Evolutionary conservation across 139 green algal genomes (phyloP).

Genomic region (Chlorokybus atmophyticus): DNA sequence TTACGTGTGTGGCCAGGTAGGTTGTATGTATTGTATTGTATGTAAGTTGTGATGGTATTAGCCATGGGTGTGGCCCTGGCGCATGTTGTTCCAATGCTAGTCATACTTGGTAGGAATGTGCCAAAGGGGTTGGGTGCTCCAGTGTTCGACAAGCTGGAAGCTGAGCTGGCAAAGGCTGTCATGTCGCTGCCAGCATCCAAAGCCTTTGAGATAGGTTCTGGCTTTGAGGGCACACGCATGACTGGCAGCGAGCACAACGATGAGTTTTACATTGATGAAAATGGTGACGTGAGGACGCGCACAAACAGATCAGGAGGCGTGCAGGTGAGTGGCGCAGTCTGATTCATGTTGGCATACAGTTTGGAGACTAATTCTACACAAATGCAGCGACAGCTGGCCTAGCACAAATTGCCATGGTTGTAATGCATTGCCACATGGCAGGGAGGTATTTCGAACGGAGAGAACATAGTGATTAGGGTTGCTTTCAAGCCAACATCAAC

Average conservation of each 20-base stretch:
- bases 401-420: neutral
- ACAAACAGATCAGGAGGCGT: conserved; percentile 64
- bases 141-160: conserved; percentile 98
- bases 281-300: conserved; percentile 63
- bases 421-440: conserved; percentile 4
- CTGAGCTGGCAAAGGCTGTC: conserved; percentile 88
- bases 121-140: conserved; percentile 63
- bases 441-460: conserved; percentile 90
- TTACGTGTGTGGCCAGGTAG: conserved; percentile 89
- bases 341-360: neutral
- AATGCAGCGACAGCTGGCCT: neutral
- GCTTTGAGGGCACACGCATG: conserved; percentile 70
- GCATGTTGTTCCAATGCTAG: no score
- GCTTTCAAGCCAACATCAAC: conserved; percentile 98
- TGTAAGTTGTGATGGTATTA: no score
- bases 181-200: conserved; percentile 93
- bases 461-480: conserved; percentile 86
- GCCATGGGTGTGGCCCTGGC: no score
- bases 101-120: no score
- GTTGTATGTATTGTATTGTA: no score
- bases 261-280: conserved; percentile 73
- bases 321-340: conserved; percentile 25
- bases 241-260: conserved; percentile 92
- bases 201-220: conserved; percentile 96
- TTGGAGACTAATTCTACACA: neutral